Base-by-base conservation (phyloP, 371 early-diverging fungal genomes). In the Synchytrium microbalum region DNA sequence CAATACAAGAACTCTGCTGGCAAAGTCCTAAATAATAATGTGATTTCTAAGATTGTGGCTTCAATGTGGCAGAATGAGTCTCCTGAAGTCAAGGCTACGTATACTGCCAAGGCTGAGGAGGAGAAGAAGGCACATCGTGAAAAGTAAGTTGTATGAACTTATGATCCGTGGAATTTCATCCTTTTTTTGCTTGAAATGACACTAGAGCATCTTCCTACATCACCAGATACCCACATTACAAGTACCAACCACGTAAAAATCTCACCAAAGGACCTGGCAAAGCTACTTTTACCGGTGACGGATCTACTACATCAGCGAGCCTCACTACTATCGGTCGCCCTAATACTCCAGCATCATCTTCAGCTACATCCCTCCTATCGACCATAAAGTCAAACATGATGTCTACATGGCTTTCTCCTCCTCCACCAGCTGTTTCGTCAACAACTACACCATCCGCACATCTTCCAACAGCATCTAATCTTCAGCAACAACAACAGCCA, bases 11-110 rank as follows among this genome's bases (percentile, higher is more conserved):
- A 73, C 25, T 5, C 23, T 13, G 75, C 72, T 26, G 68, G 65
- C 33, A 65, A 71, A 53, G 64, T 66, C 25, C 70, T 86, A 51
- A 86, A 85, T 73, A 85, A 87, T 68, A 84, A 81, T n/a, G 79
- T 82, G 58, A 79, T 88, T 26, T 84, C 85, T 8, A 76, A 82
- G 54, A 84, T 85, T 63, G 81, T 84, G 14, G 88, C 85, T 10
- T 75, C 78, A 28, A 79, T 82, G 77, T 88, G 89, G 89, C 77
- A 71, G 56, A 69, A 73, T 33, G 86, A 87, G 64, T 46, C 74
- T 5, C 73, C 79, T 0, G 80, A 80, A 46, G 82, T 86, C 25
- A 86, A 83, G 74, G 75, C 76, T n/a, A 67, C 68, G 32, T 84
- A 79, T 64, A 72, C 76, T 33, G 69, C 68, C 2, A 70, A 70